Evolutionary conservation across 2,329 filamentous ascomycete species (phyloP).

Genomic region (Colletotrichum sp.): DNA sequence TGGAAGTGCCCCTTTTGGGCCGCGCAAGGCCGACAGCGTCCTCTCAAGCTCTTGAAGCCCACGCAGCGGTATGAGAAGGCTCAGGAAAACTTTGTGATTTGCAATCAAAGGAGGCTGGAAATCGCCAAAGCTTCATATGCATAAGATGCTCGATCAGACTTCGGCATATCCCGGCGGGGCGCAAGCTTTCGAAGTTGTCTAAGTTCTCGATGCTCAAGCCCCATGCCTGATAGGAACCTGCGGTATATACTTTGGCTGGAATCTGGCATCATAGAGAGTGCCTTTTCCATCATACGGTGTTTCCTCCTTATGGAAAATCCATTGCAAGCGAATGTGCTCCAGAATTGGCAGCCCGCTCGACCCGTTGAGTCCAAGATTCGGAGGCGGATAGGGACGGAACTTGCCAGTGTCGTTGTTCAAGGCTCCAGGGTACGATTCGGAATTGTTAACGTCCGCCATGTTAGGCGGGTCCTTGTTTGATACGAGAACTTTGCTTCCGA

Average conservation of each 20-base stretch:
- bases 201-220: neutral
- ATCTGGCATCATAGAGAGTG: conserved; percentile 45
- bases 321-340: conserved; percentile 33
- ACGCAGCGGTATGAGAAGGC: neutral
- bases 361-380: conserved; percentile 47
- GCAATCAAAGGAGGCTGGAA: neutral
- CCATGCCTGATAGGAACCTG: conserved; percentile 28
- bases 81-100: neutral
- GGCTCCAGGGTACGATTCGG: conserved; percentile 46
- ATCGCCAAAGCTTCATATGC: neutral
- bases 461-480: conserved; percentile 41
- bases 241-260: conserved; percentile 42
- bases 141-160: neutral
- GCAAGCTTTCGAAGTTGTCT: neutral
- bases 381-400: conserved; percentile 38
- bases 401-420: conserved; percentile 39
- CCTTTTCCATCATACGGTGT: conserved; percentile 54
- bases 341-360: conserved; percentile 46
- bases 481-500: conserved; percentile 35
- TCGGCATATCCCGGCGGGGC: neutral
- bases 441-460: conserved; percentile 38
- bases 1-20: neutral
- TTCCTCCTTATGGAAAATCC: conserved; percentile 30
- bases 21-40: neutral
- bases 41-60: neutral